These are phyloP conservation scores for Neolentinus lepideus DNA, from an alignment of 1,284 basidiomycete species.

Conservation along the genomic window DNA sequence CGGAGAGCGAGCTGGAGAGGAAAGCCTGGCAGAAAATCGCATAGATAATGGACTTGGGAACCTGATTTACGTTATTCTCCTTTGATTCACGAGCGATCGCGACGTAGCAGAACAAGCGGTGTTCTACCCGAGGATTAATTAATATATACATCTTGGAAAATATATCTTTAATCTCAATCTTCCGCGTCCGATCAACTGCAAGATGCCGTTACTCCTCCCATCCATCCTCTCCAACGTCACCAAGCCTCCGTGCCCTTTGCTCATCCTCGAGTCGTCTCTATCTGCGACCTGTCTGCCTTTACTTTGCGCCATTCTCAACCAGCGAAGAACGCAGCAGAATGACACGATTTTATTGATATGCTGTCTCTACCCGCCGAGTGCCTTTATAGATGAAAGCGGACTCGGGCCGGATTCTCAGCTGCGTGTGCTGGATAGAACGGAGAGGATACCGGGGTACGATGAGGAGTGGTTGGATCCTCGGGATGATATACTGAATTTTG, in stretches of 20 bases:
- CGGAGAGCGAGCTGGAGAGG: slow-evolving; percentile 11
- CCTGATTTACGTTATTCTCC: too few species aligned
- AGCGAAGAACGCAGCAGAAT: slow-evolving; percentile 13
- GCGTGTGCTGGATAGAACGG: slow-evolving; percentile 44
- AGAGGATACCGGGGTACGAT: slow-evolving; percentile 46
- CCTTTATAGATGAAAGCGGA: slow-evolving; percentile 24
- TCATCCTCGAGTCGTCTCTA: slow-evolving; percentile 59
- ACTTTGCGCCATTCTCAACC: slow-evolving; percentile 33
- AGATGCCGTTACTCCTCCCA: slow-evolving; percentile 28
- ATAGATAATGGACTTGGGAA: slow-evolving; percentile 3
- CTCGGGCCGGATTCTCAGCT: slow-evolving; percentile 19
- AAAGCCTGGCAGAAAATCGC: slow-evolving; percentile 16
- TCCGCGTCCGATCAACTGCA: too few species aligned
- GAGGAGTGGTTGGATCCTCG: slow-evolving; percentile 24
- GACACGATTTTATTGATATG: slow-evolving; percentile 44
- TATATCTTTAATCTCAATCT: too few species aligned
- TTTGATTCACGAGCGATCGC: too few species aligned
- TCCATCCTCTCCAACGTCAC: slow-evolving; percentile 29
- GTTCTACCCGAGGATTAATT: too few species aligned
- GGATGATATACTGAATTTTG: slow-evolving; percentile 31
- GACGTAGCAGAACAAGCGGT: too few species aligned
- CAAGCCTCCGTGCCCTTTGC: slow-evolving; percentile 36
- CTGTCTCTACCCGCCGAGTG: slow-evolving; percentile 49
- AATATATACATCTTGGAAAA: too few species aligned
- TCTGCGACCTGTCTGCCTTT: slow-evolving; percentile 58